Evolutionary conservation across 495 filamentous ascomycete genomes (phyloP).

Genomic region (Penicillium bialowiezense): DNA sequence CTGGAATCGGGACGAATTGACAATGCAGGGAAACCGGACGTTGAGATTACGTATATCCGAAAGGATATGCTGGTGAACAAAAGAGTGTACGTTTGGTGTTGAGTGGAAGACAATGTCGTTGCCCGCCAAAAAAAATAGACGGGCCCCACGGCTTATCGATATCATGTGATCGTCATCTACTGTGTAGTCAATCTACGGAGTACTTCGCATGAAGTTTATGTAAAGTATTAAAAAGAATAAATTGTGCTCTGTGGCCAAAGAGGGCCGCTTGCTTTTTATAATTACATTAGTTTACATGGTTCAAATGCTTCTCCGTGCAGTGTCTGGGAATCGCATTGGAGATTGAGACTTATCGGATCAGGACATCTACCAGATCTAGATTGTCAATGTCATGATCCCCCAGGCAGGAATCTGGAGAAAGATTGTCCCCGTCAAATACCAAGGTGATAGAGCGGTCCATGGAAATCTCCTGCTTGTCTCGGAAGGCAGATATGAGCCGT

Average conservation of each 20-base stretch:
- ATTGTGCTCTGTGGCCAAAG: not conserved
- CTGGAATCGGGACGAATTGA: not conserved
- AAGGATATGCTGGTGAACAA: no score
- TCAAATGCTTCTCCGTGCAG: not conserved
- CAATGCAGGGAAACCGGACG: no score
- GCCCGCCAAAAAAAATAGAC: slow-evolving; percentile 9
- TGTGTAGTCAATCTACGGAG: no score
- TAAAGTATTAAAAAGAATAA: no score
- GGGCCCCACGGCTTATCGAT: slow-evolving; percentile 12
- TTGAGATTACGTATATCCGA: no score
- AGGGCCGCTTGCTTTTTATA: no score
- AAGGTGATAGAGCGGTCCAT: slow-evolving; percentile 56
- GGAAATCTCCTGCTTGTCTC: slow-evolving; percentile 39
- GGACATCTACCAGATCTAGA: slow-evolving; percentile 74
- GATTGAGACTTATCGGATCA: slow-evolving; percentile 44
- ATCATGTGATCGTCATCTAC: slow-evolving; percentile 15
- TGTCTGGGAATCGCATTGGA: not conserved
- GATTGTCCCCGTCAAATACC: slow-evolving; percentile 75
- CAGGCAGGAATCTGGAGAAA: slow-evolving; percentile 60
- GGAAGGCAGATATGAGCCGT: slow-evolving; percentile 53
- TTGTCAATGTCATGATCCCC: slow-evolving; percentile 74
- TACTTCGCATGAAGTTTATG: no score
- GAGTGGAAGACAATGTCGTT: not conserved
- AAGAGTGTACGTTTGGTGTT: no score
- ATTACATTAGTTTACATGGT: not conserved